phyloP scores from a whole-genome alignment of 106 monocot species.

The Hemerocallis citrina region DNA sequence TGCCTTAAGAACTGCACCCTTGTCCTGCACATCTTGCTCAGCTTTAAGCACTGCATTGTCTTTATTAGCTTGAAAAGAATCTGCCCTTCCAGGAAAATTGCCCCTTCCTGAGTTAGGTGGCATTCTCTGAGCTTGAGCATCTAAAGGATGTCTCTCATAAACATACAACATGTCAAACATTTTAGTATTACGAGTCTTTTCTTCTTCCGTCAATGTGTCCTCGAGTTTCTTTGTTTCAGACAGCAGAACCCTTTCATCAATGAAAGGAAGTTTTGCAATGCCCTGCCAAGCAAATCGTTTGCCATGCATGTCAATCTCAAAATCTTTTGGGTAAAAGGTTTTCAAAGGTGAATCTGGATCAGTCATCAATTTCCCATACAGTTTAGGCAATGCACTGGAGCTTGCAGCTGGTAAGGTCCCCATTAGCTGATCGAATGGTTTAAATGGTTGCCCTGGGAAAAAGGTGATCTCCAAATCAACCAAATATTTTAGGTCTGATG shows the following conservation, averaged over 20 bases:
- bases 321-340: constrained; percentile 83
- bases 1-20: too few species aligned
- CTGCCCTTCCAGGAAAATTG: too few species aligned
- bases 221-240: constrained; percentile 77
- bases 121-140: too few species aligned
- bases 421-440: constrained; percentile 99
- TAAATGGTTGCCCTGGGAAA: constrained; percentile 88
- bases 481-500: constrained; percentile 89
- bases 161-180: too few species aligned
- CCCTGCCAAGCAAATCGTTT: constrained; percentile 99
- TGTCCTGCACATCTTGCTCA: too few species aligned
- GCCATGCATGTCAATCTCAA: constrained; percentile 95
- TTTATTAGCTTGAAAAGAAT: too few species aligned
- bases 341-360: constrained; percentile 74
- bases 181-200: too few species aligned
- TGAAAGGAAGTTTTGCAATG: constrained; percentile 93
- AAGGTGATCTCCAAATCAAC: constrained; percentile 82
- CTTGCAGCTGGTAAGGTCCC: constrained; percentile 90
- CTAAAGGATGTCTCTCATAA: too few species aligned
- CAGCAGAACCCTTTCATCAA: constrained; percentile 72
- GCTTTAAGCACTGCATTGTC: too few species aligned
- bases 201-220: constrained; percentile 69
- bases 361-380: constrained; percentile 68
- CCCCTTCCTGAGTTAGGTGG: too few species aligned
- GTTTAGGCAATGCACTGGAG: constrained; percentile 61